Conservation (phyloP, 2,329 filamentous ascomycete species). For the Colletotrichum lindemuthianum region DNA sequence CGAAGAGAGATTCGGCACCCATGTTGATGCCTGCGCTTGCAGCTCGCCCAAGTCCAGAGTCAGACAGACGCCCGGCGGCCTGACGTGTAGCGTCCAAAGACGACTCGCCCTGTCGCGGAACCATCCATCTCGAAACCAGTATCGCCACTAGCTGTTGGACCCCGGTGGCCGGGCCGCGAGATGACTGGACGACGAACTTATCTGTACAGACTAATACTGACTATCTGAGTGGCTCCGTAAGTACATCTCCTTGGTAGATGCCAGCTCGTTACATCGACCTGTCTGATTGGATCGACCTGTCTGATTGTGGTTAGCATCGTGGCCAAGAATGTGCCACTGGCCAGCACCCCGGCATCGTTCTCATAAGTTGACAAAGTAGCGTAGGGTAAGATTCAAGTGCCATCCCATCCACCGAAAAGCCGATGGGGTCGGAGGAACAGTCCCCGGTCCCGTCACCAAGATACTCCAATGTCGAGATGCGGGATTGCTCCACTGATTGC, state of each 20-base stretch:
- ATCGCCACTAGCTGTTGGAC: slow-evolving; percentile 12
- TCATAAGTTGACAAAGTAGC: neutral
- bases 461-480: too few relatives aligned
- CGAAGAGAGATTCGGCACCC: neutral
- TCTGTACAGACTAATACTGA: neutral
- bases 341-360: too few relatives aligned
- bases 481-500: too few relatives aligned
- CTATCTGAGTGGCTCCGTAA: neutral
- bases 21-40: neutral
- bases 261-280: neutral
- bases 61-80: slow-evolving; percentile 1
- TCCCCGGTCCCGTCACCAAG: too few relatives aligned
- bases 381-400: neutral
- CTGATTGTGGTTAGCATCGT: neutral
- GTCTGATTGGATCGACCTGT: neutral
- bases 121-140: slow-evolving; percentile 11
- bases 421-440: too few relatives aligned
- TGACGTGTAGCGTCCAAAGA: neutral
- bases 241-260: slow-evolving; percentile 3
- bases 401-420: too few relatives aligned
- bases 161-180: neutral
- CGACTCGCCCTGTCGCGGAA: slow-evolving; percentile 1
- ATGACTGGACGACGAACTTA: too few relatives aligned
- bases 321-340: slow-evolving; percentile 8
- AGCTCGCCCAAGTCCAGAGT: neutral